Evolutionary conservation across 768 basidiomycete genomes (phyloP).

Genomic region (Suillus subluteus): DNA sequence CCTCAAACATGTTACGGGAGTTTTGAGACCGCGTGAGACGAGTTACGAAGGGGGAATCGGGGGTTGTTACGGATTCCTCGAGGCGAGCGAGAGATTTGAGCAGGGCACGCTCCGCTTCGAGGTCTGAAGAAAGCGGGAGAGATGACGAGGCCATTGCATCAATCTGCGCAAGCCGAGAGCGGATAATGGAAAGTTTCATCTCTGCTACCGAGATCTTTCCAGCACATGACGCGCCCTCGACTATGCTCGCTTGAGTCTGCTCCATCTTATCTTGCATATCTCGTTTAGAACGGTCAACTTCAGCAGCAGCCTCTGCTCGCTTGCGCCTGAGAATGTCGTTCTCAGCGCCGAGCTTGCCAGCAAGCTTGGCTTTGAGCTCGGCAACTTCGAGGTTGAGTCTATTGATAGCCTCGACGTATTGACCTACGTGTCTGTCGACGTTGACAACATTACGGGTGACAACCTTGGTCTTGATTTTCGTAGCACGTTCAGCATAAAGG

Average conservation of each 20-base stretch:
- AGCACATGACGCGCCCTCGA: constrained; percentile 75
- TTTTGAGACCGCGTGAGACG: constrained; percentile 73
- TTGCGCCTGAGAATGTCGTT: constrained; percentile 66
- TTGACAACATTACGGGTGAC: constrained; percentile 95
- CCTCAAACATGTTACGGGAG: constrained; percentile 81
- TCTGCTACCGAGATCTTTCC: constrained; percentile 75
- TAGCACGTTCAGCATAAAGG: constrained; percentile 95
- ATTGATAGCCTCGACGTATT: constrained; percentile 94
- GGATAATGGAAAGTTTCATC: constrained; percentile 65
- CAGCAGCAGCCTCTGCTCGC: constrained; percentile 69
- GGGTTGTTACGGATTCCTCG: constrained; percentile 68
- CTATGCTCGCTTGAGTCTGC: constrained; percentile 69
- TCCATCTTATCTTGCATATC: constrained; percentile 76
- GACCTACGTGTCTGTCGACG: constrained; percentile 92
- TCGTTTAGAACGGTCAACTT: constrained; percentile 72
- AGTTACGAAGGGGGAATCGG: constrained; percentile 58
- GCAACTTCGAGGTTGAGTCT: constrained; percentile 82
- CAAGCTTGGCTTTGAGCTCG: constrained; percentile 84
- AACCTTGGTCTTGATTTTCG: constrained; percentile 98
- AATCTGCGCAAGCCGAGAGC: constrained; percentile 61
- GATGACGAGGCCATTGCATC: constrained; percentile 43
- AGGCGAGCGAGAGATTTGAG: constrained; percentile 67
- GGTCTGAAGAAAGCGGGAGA: constrained; percentile 49
- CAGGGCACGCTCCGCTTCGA: constrained; percentile 75
- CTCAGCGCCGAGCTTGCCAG: constrained; percentile 68